phyloP scores from a whole-genome alignment of 1,284 basidiomycete species.

The Trichosporon sp. region DNA sequence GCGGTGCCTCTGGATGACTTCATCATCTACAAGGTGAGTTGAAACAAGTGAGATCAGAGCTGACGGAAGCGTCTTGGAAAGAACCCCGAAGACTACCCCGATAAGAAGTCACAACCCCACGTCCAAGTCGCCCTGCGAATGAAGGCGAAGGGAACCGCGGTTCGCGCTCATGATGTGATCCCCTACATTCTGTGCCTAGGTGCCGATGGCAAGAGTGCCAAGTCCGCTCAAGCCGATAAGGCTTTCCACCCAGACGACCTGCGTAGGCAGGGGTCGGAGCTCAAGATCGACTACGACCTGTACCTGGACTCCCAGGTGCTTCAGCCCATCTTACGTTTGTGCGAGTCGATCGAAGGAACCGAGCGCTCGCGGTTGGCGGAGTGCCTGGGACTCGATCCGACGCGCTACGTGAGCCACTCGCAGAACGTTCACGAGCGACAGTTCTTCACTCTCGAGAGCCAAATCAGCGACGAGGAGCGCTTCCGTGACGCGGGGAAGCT shows the following conservation, averaged over 20 bases:
- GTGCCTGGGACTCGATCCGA: slow-evolving; percentile 91
- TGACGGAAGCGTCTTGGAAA: slow-evolving; percentile 77
- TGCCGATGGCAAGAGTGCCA: slow-evolving; percentile 71
- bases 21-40: slow-evolving; percentile 82
- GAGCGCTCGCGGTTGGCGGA: slow-evolving; percentile 88
- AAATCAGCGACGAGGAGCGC: slow-evolving; percentile 82
- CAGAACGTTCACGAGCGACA: slow-evolving; percentile 66
- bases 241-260: slow-evolving; percentile 95
- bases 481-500: slow-evolving; percentile 76
- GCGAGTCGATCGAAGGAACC: slow-evolving; percentile 94
- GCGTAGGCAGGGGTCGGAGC: slow-evolving; percentile 66
- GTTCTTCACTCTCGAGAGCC: slow-evolving; percentile 84
- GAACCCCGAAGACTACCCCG: slow-evolving; percentile 94
- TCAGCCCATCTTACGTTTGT: slow-evolving; percentile 91
- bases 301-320: slow-evolving; percentile 91
- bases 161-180: slow-evolving; percentile 88
- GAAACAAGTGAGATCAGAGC: neutral
- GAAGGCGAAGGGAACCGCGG: slow-evolving; percentile 79
- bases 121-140: slow-evolving; percentile 93
- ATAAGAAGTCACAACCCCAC: slow-evolving; percentile 91
- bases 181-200: slow-evolving; percentile 91
- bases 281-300: slow-evolving; percentile 75
- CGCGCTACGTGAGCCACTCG: slow-evolving; percentile 65
- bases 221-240: slow-evolving; percentile 81
- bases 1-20: slow-evolving; percentile 86